phyloP scores from a whole-genome alignment of 2,329 filamentous ascomycete genomes.

The Passalora sequoiae region DNA sequence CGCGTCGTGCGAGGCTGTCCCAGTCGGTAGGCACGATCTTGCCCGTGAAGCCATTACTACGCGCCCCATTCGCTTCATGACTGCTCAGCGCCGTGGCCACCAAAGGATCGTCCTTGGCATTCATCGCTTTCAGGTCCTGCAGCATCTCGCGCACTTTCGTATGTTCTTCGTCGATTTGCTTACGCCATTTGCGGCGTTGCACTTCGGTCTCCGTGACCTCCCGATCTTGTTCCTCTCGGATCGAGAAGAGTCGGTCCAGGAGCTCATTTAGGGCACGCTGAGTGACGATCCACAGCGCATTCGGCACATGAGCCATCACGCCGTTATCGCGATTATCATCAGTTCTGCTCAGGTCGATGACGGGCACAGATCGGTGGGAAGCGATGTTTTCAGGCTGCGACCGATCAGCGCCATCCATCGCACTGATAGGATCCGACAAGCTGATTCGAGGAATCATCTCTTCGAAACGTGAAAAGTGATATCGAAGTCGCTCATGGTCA shows the following conservation, averaged over 20 bases:
- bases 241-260: conserved; percentile 77
- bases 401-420: not conserved
- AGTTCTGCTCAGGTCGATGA: not conserved
- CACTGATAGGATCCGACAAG: no score
- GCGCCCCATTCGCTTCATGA: not conserved
- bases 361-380: not conserved
- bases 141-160: conserved; percentile 13
- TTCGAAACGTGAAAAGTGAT: conserved; percentile 27
- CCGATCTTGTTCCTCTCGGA: conserved; percentile 70
- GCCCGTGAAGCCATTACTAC: not conserved
- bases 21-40: conserved; percentile 30
- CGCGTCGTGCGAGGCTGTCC: conserved; percentile 26
- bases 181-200: conserved; percentile 53
- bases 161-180: conserved; percentile 38
- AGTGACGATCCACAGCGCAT: conserved; percentile 85
- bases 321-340: conserved; percentile 9
- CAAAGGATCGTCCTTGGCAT: conserved; percentile 23
- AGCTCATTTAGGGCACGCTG: conserved; percentile 93
- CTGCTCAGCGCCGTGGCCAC: conserved; percentile 22
- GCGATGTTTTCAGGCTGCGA: not conserved
- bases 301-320: conserved; percentile 48
- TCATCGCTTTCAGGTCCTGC: conserved; percentile 32
- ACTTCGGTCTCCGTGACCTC: conserved; percentile 59
- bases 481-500: conserved; percentile 18
- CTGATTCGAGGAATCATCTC: conserved; percentile 23